Percentiles rank a stretch among this genome's conserved stretches.
These are phyloP conservation scores for Porcisia hertigi DNA, from an alignment of 208 protist species.

Conservation along the genomic window DNA sequence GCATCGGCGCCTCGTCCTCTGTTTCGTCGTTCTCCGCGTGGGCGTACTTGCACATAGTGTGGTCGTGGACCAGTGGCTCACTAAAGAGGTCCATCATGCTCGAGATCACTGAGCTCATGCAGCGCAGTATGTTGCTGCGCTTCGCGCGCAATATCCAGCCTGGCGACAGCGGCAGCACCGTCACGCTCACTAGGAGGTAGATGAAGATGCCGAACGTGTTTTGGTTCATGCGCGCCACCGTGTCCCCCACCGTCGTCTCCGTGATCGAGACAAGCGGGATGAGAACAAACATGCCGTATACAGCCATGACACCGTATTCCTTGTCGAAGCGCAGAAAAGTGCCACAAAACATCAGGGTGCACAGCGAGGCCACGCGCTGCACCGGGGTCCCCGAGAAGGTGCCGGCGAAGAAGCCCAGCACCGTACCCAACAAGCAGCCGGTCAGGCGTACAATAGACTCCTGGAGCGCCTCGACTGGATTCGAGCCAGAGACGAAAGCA, in stretches of 20 bases:
- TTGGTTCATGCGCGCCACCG: conserved; percentile 86
- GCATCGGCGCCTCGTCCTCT: conserved; percentile 5
- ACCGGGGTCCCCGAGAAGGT: conserved; percentile 69
- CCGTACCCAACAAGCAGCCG: conserved; percentile 84
- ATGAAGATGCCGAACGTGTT: conserved; percentile 92
- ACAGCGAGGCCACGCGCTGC: conserved; percentile 80
- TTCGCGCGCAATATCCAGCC: conserved; percentile 75
- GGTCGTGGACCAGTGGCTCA: conserved; percentile 35
- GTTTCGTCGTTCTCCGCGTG: neutral
- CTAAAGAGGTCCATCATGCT: conserved; percentile 69
- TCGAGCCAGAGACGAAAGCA: conserved; percentile 84
- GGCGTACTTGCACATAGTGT: neutral
- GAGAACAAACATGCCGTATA: conserved; percentile 90
- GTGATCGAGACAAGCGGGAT: conserved; percentile 74
- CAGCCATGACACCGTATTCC: conserved; percentile 83
- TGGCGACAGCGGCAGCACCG: conserved; percentile 77
- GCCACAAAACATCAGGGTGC: conserved; percentile 73
- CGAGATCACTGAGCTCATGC: conserved; percentile 51
- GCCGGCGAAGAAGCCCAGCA: conserved; percentile 87
- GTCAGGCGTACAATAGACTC: conserved; percentile 84
- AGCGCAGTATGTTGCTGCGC: conserved; percentile 71
- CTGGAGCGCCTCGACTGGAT: conserved; percentile 87
- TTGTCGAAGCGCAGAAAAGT: conserved; percentile 85
- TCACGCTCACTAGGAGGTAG: conserved; percentile 79
- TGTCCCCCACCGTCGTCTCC: conserved; percentile 58